Evolutionary conservation across 1,139 yeast species (phyloP), one percentile per base, ranked within the genome.

Genomic region (Blastobotrys petasosporus): DNA sequence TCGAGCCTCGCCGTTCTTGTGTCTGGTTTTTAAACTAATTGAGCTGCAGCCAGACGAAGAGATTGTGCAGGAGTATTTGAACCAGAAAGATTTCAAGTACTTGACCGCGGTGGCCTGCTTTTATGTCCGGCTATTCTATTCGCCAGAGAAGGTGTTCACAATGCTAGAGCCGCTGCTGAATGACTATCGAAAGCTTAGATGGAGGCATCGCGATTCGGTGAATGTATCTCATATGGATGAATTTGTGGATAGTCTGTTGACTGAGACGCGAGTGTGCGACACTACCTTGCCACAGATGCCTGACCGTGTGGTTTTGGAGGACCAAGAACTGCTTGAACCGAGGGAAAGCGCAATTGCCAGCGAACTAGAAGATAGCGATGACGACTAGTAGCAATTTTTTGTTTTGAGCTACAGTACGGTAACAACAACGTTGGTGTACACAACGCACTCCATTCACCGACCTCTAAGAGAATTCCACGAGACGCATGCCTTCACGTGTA

Each of bases 71-170:
- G 73, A 77, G 45, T 75, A 79, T 53, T 65, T 82, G 29, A 59
- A 60, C 9, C 85, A 82, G 54, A 67, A 69, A 32, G 77, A 79
- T 51, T 83, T 82, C 70, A 83, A 84, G 63, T 84, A 84, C 57
- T 63, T 84, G 44, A 74, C 82, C 0, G 83, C 83, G 0, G 56
- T 83, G 50, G 75, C 79, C 2, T 74, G 84, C 31, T 57, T 80
- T 23, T 82, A 80, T 57, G 64, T 77, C 4, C 68, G 94, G 37
- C 57, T 84, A 42, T 73, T 75, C 1, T 69, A 63, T 52, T 58
- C 69, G 3, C 65, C 77, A 3, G 69, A 61, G 5, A 71, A 73
- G 4, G 71, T 80, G 1, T 82, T 77, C 61, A 47, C 50, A 10
- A 53, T 66, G 4, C 64, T 82, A 37, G 92, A 83, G 57, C 74